A percentile compares a stretch with the other conserved stretches of the same genome.
phyloP scores from a whole-genome alignment of 169 alveolate genomes.

The Plasmodium sp. region DNA sequence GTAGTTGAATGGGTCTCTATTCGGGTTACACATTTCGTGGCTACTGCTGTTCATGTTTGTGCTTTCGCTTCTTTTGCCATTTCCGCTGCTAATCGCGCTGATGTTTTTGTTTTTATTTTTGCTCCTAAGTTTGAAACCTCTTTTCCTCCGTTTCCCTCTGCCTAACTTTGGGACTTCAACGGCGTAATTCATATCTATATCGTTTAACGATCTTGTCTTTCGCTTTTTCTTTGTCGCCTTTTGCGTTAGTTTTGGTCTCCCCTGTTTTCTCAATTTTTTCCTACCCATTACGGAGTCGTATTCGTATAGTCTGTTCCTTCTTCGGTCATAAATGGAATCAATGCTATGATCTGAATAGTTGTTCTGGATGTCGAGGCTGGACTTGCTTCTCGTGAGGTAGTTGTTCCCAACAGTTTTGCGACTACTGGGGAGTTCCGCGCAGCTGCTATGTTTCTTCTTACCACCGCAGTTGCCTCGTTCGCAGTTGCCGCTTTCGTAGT shows the following conservation, averaged over 20 bases:
- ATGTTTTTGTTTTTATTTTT: neutral
- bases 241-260: neutral
- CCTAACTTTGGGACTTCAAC: neutral
- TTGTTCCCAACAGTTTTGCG: neutral
- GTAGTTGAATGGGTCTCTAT: neutral
- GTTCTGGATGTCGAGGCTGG: neutral
- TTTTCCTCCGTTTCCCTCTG: neutral
- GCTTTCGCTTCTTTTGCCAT: neutral
- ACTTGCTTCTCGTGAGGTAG: conserved; percentile 37
- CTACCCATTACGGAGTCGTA: conserved; percentile 4
- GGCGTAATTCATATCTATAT: neutral
- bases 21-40: neutral
- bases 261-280: neutral
- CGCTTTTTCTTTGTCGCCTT: neutral
- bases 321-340: conserved; percentile 5
- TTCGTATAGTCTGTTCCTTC: neutral
- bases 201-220: conserved; percentile 12
- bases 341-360: conserved; percentile 28
- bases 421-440: neutral
- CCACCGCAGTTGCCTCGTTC: neutral
- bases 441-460: neutral
- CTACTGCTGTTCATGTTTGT: neutral
- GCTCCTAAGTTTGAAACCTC: neutral
- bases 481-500: neutral
- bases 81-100: neutral